Base-by-base conservation (phyloP, 345 rosid species). In the Physaria fendleri region DNA sequence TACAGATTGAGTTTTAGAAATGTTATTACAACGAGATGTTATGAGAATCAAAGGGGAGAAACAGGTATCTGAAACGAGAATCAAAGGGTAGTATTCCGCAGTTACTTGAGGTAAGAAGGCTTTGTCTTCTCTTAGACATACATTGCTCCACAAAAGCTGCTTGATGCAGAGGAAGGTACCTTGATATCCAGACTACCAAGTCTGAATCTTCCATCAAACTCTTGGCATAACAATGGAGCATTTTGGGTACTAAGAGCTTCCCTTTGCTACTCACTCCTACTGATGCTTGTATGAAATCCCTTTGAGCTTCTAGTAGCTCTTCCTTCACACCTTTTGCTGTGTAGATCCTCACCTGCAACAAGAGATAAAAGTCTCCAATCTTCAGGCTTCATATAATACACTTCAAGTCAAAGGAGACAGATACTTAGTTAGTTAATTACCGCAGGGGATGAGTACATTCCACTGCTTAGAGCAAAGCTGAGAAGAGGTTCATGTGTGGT, bases 371-470 rank as follows among this genome's bases (percentile, higher is more conserved):
- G 37, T 32, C 37, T 32, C 37, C 37, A 32, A 32, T 32, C 13
- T 32, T 32, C 12, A 32, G 37, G 12, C 13, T 32, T 32, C 37
- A 32, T 13, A 32, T 32, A 10, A 11, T 11, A 32, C 37, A 32
- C 13, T 32, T 4, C 4, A 32, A n/a, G 5, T 32, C 13, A 11
- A 32, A 32, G 37, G 13, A 4, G 37, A 11, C 37, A 11, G 11
- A 30, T 32, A 32, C 12, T 10, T 32, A 32, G 37, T n/a, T n/a
- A n/a, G n/a, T 32, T 55, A 33, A 28, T 77, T 87, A 90, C 96
- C 78, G 83, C 94, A 20, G 97, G 97, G 25, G 96, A 90, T 14
- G 97, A 90, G 79, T 85, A 82, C 87, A 85, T 85, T 74, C 96
- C 95, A 1, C 80, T 80, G 78, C 94, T 87, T 22, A 87, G 82